These are phyloP conservation scores for Haplosporangium gracile DNA, from an alignment of 192 early-diverging fungal species.

Conservation along the genomic window DNA sequence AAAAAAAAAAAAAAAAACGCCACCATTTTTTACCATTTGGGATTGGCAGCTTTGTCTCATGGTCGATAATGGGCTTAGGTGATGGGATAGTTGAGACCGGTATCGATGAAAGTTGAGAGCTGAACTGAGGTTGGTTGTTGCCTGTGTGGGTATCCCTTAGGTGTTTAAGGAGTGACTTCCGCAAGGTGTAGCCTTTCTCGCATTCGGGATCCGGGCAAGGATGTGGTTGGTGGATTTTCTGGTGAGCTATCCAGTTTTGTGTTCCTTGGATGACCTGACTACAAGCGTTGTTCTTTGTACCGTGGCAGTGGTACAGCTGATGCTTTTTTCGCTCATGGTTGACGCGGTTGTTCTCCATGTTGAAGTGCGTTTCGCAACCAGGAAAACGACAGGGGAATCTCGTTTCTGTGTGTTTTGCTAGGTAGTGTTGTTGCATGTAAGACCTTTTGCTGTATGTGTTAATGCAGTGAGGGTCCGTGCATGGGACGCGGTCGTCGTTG, in stretches of 20 bases:
- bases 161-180: conserved; percentile 9
- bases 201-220: conserved; percentile 23
- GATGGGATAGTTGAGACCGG: too few relatives aligned
- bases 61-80: too few relatives aligned
- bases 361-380: conserved; percentile 10
- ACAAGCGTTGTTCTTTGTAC: conserved; percentile 12
- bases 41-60: too few relatives aligned
- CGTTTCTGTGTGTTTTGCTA: conserved; percentile 19
- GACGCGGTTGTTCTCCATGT: neutral
- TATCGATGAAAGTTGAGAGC: too few relatives aligned
- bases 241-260: conserved; percentile 18
- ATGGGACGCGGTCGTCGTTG: conserved; percentile 18
- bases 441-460: neutral
- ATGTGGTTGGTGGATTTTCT: conserved; percentile 21
- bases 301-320: conserved; percentile 20
- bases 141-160: too few relatives aligned
- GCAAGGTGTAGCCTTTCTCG: conserved; percentile 2
- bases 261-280: conserved; percentile 17
- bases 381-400: conserved; percentile 22
- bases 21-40: too few relatives aligned
- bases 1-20: too few relatives aligned
- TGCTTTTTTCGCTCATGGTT: conserved; percentile 15
- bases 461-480: conserved; percentile 23
- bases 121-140: too few relatives aligned
- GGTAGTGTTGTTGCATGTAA: conserved; percentile 18